Conservation (phyloP, 345 rosid species). For the Chamaenerion angustifolium region DNA sequence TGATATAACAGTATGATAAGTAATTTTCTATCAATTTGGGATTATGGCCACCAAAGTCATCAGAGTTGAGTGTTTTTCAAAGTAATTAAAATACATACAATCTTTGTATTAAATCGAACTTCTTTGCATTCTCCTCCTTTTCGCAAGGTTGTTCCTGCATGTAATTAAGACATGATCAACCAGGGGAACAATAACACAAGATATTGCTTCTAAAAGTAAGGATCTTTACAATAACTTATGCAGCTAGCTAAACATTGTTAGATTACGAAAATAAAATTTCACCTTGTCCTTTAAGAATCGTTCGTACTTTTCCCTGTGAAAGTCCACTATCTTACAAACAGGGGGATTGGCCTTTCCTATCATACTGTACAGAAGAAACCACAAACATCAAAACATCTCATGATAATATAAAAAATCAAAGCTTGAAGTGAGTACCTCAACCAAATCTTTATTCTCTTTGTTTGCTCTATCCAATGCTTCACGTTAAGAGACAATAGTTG, state of each 20-base stretch:
- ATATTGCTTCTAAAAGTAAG: background rate
- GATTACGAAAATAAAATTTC: background rate
- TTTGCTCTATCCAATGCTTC: constrained; percentile 35
- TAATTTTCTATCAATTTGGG: background rate
- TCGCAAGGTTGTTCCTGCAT: constrained; percentile 23
- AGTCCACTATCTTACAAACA: constrained; percentile 59
- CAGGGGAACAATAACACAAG: background rate
- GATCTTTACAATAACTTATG: background rate
- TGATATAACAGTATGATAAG: constrained; percentile 18
- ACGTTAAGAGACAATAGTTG: constrained; percentile 23
- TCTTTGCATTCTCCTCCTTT: constrained; percentile 42
- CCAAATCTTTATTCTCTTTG: constrained; percentile 35
- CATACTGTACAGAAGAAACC: constrained; percentile 10
- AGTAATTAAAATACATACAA: constrained; percentile 37
- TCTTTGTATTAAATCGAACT: constrained; percentile 60
- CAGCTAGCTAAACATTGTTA: background rate
- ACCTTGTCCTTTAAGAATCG: constrained; percentile 32
- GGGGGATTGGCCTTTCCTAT: constrained; percentile 35
- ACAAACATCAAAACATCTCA: background rate
- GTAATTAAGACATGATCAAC: constrained; percentile 5
- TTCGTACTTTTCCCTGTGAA: constrained; percentile 21
- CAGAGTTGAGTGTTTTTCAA: background rate
- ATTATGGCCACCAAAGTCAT: background rate
- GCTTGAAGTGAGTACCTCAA: constrained; percentile 28
- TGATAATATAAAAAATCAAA: background rate